These are phyloP conservation scores for Eremomyces bilateralis DNA, from an alignment of 495 filamentous ascomycete species.

Conservation along the genomic window DNA sequence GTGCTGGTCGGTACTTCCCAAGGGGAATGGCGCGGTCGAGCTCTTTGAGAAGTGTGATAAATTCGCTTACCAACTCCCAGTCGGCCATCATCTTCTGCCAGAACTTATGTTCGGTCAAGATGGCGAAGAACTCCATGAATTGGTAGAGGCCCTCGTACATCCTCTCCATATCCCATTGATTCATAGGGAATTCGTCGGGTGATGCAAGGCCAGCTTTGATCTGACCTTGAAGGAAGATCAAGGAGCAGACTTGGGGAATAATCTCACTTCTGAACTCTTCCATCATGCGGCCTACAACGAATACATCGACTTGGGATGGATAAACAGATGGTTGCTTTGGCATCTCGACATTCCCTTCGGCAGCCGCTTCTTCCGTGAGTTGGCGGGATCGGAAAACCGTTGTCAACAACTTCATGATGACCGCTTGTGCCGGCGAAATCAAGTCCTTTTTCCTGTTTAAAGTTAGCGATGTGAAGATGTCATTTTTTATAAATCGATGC, in stretches of 20 bases:
- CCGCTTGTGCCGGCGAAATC: slow-evolving; percentile 80
- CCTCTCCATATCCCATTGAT: slow-evolving; percentile 92
- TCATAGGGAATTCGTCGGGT: slow-evolving; percentile 72
- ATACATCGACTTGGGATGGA: slow-evolving; percentile 30
- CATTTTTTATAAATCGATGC: slow-evolving; percentile 3
- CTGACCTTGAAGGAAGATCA: slow-evolving; percentile 83
- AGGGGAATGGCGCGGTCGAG: slow-evolving; percentile 70
- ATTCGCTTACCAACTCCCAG: slow-evolving; percentile 71
- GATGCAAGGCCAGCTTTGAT: slow-evolving; percentile 44
- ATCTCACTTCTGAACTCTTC: slow-evolving; percentile 79
- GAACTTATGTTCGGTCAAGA: slow-evolving; percentile 45
- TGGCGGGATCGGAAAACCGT: slow-evolving; percentile 57
- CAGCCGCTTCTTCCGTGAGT: slow-evolving; percentile 12
- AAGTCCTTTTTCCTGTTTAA: slow-evolving; percentile 54
- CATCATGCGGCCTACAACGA: slow-evolving; percentile 72
- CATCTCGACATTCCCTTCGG: slow-evolving; percentile 10
- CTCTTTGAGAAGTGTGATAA: slow-evolving; percentile 65
- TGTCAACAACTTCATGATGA: slow-evolving; percentile 72
- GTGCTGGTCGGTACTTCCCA: slow-evolving; percentile 12
- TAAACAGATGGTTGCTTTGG: not conserved
- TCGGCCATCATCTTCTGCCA: slow-evolving; percentile 47
- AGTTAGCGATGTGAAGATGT: not conserved
- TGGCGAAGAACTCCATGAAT: slow-evolving; percentile 85
- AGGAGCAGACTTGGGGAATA: slow-evolving; percentile 75
- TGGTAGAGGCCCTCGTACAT: slow-evolving; percentile 77